Evolutionary conservation across 805 yeast genomes (phyloP).

Genomic region (Hanseniaspora vineae): DNA sequence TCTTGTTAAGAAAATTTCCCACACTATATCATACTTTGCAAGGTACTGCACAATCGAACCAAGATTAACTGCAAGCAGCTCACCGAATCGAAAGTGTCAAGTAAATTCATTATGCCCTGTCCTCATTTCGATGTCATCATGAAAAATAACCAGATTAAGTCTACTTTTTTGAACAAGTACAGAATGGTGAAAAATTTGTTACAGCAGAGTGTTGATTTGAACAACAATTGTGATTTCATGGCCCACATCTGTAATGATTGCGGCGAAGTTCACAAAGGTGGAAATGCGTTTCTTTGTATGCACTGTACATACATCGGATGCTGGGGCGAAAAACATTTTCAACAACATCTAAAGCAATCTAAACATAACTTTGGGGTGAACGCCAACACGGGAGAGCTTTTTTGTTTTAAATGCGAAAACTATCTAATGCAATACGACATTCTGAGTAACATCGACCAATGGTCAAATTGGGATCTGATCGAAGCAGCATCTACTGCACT

Average conservation of each 20-base stretch:
- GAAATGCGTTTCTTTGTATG: conserved; percentile 45
- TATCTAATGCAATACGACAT: conserved; percentile 50
- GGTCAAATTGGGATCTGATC: conserved; percentile 18
- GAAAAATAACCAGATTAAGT: neutral
- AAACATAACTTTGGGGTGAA: conserved; percentile 58
- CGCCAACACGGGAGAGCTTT: conserved; percentile 51
- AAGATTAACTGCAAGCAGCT: too few species aligned
- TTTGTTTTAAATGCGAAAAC: conserved; percentile 69
- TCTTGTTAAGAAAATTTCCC: too few species aligned
- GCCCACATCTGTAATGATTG: neutral
- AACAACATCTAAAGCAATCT: conserved; percentile 26
- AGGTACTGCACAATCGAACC: too few species aligned
- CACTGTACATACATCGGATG: conserved; percentile 76
- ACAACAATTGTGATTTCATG: neutral
- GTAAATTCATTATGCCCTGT: neutral
- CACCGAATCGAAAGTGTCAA: too few species aligned
- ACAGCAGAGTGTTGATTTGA: neutral
- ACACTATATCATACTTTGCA: too few species aligned
- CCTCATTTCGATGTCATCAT: neutral
- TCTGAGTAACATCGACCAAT: conserved; percentile 11
- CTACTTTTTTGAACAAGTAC: neutral
- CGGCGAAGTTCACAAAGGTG: conserved; percentile 2
- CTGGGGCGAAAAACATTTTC: conserved; percentile 35
- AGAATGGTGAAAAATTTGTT: neutral
- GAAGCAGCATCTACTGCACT: conserved; percentile 11